phyloP scores from a whole-genome alignment of 495 filamentous ascomycete species.

The Filosporella fistucella region DNA sequence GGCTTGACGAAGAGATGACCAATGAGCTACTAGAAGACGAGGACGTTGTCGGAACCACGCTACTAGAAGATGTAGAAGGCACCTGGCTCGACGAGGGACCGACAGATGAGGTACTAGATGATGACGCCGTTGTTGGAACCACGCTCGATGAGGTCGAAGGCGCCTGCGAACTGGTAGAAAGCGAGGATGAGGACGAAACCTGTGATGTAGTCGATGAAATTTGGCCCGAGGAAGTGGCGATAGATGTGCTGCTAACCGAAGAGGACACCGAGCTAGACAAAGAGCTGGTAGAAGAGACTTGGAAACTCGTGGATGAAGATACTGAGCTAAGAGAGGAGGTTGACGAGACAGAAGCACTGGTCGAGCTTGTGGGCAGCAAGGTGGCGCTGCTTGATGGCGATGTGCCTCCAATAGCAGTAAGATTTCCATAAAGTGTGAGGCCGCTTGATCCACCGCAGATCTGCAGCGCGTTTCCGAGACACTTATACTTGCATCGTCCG shows the following conservation, averaged over 20 bases:
- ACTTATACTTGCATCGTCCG: slow-evolving; percentile 5
- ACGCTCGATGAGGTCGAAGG: too few species aligned
- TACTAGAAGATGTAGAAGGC: too few species aligned
- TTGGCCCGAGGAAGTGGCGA: background rate
- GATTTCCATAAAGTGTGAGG: slow-evolving; percentile 15
- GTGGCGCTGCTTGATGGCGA: background rate
- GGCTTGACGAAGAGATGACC: too few species aligned
- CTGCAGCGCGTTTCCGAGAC: slow-evolving; percentile 14
- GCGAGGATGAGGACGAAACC: background rate
- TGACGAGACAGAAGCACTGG: background rate
- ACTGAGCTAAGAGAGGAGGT: background rate
- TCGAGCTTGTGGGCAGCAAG: background rate
- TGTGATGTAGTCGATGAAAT: background rate
- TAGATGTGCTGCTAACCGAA: too few species aligned
- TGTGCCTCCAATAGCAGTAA: background rate
- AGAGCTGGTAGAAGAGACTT: background rate
- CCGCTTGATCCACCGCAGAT: slow-evolving; percentile 18
- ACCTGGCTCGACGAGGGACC: too few species aligned
- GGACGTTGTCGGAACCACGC: too few species aligned
- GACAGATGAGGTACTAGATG: too few species aligned
- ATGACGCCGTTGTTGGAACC: too few species aligned
- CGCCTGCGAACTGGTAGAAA: too few species aligned
- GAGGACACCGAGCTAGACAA: background rate
- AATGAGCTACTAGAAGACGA: too few species aligned
- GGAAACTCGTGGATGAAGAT: background rate